Evolutionary conservation across 257 asterid species (phyloP), one percentile per base, ranked within the genome.

Genomic region (Striga asiatica): DNA sequence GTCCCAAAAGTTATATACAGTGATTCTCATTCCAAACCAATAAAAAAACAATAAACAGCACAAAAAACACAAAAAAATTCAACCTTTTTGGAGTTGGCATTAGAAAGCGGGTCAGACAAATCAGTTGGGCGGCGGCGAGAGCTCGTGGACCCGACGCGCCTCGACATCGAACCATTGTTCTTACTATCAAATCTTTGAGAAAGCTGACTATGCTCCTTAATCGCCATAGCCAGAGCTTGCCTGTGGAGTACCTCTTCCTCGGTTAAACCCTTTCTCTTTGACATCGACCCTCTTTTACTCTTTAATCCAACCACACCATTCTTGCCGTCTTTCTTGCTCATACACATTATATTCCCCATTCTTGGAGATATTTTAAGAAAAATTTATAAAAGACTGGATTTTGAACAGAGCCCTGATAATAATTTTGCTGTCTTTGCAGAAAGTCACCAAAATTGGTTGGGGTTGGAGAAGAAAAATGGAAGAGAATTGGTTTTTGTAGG

Each of bases 181-280:
- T n/a, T n/a, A n/a, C n/a, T n/a, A n/a, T 79, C 99, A 62, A 84
- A 81, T 66, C 99, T 78, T 37, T 88, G 95, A 54, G 97, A 84
- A 62, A 84, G 75, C 61, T 81, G 87, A 28, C 82, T 95, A n/a
- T 41, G 48, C 74, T 92, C 95, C 73, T 84, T 89, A 82, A 92
- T 92, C 49, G 97, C 99, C 97, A 88, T 74, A 5, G 94, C 81
- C 8, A 92, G 78, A 22, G 99, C 99, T 80, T 88, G 97, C 56
- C 72, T 77, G 60, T 91, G 98, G 43, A 87, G 70, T 57, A 88
- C 58, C 56, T 88, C 95, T 47, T 88, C 97, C 41, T 88, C 92
- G 55, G 76, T 38, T 14, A 19, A 66, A 18, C 77, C 73, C 75
- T 74, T 78, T 65, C 94, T 79, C 76, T 69, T n/a, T n/a, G n/a